Conservation (phyloP, 2,329 filamentous ascomycete genomes). For the Aspergillus carbonarius region DNA sequence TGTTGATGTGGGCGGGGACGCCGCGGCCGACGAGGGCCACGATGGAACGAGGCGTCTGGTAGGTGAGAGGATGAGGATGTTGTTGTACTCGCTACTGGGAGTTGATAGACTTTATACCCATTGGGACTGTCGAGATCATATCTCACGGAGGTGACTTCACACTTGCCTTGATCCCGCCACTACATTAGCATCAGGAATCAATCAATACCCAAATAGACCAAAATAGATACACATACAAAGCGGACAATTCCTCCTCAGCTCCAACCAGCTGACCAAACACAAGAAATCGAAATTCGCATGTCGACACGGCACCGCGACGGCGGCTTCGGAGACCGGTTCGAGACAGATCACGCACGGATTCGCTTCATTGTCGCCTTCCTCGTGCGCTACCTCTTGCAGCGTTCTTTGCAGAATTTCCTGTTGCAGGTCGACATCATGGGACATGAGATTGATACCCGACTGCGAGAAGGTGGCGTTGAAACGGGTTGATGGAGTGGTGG, state of each 20-base stretch:
- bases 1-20: constrained; percentile 21
- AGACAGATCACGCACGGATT: constrained; percentile 85
- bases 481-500: background rate
- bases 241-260: constrained; percentile 70
- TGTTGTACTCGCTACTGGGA: constrained; percentile 31
- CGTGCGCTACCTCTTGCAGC: constrained; percentile 44
- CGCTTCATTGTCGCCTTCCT: constrained; percentile 32
- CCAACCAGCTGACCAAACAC: constrained; percentile 80
- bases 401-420: constrained; percentile 47
- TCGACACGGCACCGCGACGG: constrained; percentile 71
- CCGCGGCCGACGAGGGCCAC: constrained; percentile 20
- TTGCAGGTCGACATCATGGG: constrained; percentile 42
- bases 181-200: background rate
- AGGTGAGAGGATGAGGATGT: constrained; percentile 14
- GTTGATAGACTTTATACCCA: constrained; percentile 58
- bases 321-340: constrained; percentile 69
- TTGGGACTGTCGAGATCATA: constrained; percentile 60
- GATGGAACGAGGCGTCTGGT: constrained; percentile 9
- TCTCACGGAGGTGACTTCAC: constrained; percentile 58
- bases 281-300: constrained; percentile 82
- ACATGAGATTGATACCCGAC: constrained; percentile 28
- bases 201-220: background rate
- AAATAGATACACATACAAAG: constrained; percentile 64
- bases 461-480: background rate
- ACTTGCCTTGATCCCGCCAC: constrained; percentile 46